These are phyloP conservation scores for Suaeda aralocaspica DNA, from an alignment of 148 eudicot species.

Conservation along the genomic window DNA sequence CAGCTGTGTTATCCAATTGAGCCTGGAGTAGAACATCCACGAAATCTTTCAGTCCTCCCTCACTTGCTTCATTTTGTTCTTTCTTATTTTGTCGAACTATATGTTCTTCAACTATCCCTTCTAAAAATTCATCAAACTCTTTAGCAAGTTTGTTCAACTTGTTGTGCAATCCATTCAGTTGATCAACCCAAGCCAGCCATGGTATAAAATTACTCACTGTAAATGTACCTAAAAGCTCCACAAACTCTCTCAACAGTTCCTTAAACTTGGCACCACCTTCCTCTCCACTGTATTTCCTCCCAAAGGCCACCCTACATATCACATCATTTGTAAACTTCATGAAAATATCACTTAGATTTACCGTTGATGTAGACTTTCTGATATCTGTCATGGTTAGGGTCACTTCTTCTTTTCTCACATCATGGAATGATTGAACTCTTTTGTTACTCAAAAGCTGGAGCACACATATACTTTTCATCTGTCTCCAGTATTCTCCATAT, in stretches of 20 bases:
- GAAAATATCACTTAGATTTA: conserved; percentile 47
- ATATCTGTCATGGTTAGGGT: conserved; percentile 37
- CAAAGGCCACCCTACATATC: conserved; percentile 56
- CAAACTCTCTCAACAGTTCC: conserved; percentile 32
- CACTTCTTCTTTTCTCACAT: conserved; percentile 40
- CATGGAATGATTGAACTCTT: conserved; percentile 39
- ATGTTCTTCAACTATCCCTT: conserved; percentile 41
- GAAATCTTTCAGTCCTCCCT: conserved; percentile 41
- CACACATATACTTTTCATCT: conserved; percentile 38
- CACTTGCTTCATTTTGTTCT: not conserved
- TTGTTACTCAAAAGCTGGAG: conserved; percentile 44
- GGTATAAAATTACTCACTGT: conserved; percentile 42
- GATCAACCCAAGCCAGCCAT: conserved; percentile 55
- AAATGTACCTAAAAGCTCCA: conserved; percentile 35
- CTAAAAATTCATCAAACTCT: conserved; percentile 51
- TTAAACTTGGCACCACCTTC: conserved; percentile 34
- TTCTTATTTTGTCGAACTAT: not conserved
- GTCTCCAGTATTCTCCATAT: conserved; percentile 56
- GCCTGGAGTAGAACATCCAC: conserved; percentile 50
- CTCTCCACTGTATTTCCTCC: conserved; percentile 54
- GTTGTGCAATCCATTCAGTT: conserved; percentile 44
- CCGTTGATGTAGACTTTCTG: conserved; percentile 16
- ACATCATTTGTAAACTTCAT: conserved; percentile 43
- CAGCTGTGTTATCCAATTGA: conserved; percentile 30
- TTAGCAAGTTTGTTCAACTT: conserved; percentile 41